Base-by-base conservation (phyloP, 345 rosid genomes). In the Syzygium oleosum region DNA sequence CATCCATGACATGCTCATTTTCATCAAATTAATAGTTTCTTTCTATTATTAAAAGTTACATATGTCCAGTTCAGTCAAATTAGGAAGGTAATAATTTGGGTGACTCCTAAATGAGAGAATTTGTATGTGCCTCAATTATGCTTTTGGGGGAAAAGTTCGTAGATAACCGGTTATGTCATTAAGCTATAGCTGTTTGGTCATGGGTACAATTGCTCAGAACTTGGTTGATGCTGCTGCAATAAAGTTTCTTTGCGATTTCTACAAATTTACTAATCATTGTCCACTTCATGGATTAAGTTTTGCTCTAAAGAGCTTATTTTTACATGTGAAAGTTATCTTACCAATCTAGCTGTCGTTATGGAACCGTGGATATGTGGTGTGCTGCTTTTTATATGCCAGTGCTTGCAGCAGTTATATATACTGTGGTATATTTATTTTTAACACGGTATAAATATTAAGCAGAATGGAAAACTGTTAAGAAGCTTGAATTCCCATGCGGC, bases 391-490 rank as follows among this genome's bases (percentile, higher is more conserved):
- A 27, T 25, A 25, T 59, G 65, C 15, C 27, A 59, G 15, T 59
- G 31, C 16, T 59, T 59, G 65, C 16, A 25, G 65, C 0, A 59
- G 15, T 27, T 21, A 19, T 85, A 29, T 11, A 5, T 85, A 51
- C 10, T 85, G 61, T 31, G 31, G 21, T 43, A 27, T 77, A 78
- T 12, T 55, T 17, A 11, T 52, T 87, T n/a, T 59, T 56, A 83
- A 21, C 56, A 31, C 1, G 15, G 84, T 78, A 13, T 88, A 52
- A 89, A 80, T 90, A 49, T 89, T 84, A 51, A 85, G 84, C 93
- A 96, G 99, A 96, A 95, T 58, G 99, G 98, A 85, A 97, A 95
- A 90, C 85, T 94, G 89, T 89, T 96, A 90, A 94, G 95, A 93
- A 94, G 94, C 92, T 91, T 95, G 91, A 96, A 93, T 89, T 94